Evolutionary conservation across 2,329 filamentous ascomycete genomes (phyloP).

Genomic region (Ambrosiella xylebori): DNA sequence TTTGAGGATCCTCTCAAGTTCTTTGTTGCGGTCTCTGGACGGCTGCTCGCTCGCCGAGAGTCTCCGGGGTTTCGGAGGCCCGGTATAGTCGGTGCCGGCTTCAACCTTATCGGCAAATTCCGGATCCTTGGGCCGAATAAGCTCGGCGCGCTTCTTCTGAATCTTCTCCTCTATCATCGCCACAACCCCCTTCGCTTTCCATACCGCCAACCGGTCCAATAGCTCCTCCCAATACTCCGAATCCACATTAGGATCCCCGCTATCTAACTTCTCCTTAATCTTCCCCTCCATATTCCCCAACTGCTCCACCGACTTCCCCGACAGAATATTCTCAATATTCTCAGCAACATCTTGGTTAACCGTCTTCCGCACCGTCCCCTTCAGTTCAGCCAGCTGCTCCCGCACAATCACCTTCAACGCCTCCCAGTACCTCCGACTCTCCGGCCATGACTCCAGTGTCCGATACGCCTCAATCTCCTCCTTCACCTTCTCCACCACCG

Average conservation of each 20-base stretch:
- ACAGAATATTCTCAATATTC: conserved; percentile 76
- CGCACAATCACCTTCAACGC: conserved; percentile 72
- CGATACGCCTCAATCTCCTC: conserved; percentile 68
- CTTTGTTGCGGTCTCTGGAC: background rate
- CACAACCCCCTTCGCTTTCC: conserved; percentile 80
- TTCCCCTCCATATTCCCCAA: conserved; percentile 75
- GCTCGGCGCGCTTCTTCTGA: conserved; percentile 48
- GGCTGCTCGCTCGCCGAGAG: background rate
- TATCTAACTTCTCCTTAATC: conserved; percentile 69
- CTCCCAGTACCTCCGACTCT: conserved; percentile 82
- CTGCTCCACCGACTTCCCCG: conserved; percentile 71
- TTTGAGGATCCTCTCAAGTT: background rate
- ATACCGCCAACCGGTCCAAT: conserved; percentile 65
- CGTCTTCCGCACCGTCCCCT: conserved; percentile 35
- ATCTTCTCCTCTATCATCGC: conserved; percentile 63
- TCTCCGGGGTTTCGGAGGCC: background rate
- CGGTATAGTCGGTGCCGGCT: conserved; percentile 13
- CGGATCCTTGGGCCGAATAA: conserved; percentile 48
- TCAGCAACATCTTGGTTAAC: conserved; percentile 67
- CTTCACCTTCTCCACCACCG: conserved; percentile 54
- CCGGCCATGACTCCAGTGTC: conserved; percentile 57
- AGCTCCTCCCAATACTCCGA: conserved; percentile 96
- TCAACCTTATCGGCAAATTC: conserved; percentile 36
- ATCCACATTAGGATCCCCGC: conserved; percentile 80
- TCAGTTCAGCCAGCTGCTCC: background rate